These are phyloP conservation scores for Epithele typhae DNA, from an alignment of 768 basidiomycete species.

Conservation along the genomic window DNA sequence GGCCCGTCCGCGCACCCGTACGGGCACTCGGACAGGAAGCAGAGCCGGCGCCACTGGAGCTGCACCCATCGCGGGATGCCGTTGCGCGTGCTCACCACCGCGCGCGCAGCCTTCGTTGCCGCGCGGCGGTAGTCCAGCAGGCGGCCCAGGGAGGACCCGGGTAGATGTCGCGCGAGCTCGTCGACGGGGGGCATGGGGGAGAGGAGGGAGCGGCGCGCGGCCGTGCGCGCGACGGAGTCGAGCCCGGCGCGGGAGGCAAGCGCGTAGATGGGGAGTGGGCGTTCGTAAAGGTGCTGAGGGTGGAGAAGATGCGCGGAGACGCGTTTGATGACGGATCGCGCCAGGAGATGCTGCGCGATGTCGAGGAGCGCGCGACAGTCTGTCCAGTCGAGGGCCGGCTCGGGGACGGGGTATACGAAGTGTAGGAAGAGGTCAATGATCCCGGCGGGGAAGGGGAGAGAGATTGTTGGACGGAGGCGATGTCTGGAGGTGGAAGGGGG, in stretches of 20 bases:
- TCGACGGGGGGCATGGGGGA: neutral
- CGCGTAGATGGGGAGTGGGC: slow-evolving; percentile 4
- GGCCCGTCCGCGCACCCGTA: neutral
- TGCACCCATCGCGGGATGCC: slow-evolving; percentile 6
- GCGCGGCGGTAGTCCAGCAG: slow-evolving; percentile 1
- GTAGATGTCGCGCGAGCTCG: neutral
- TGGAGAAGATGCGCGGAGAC: slow-evolving; percentile 2
- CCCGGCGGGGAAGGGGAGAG: slow-evolving; percentile 4
- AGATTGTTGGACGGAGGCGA: neutral
- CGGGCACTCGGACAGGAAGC: slow-evolving; percentile 8
- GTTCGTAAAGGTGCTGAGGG: neutral
- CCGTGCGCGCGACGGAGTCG: slow-evolving; percentile 1
- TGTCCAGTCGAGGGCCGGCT: slow-evolving; percentile 6
- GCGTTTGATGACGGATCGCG: slow-evolving; percentile 2
- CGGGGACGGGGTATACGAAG: slow-evolving; percentile 14
- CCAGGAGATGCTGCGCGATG: slow-evolving; percentile 12
- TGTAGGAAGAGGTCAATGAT: slow-evolving; percentile 18
- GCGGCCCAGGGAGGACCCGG: neutral
- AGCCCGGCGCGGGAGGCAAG: slow-evolving; percentile 4
- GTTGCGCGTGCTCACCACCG: neutral
- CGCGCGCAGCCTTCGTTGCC: neutral
- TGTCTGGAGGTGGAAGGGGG: neutral
- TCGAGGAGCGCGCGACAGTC: slow-evolving; percentile 11
- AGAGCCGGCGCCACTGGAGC: slow-evolving; percentile 8
- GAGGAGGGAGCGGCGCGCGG: slow-evolving; percentile 5